Evolutionary conservation across 805 yeast species (phyloP).

Genomic region (Kurtzmaniella cleridarum): DNA sequence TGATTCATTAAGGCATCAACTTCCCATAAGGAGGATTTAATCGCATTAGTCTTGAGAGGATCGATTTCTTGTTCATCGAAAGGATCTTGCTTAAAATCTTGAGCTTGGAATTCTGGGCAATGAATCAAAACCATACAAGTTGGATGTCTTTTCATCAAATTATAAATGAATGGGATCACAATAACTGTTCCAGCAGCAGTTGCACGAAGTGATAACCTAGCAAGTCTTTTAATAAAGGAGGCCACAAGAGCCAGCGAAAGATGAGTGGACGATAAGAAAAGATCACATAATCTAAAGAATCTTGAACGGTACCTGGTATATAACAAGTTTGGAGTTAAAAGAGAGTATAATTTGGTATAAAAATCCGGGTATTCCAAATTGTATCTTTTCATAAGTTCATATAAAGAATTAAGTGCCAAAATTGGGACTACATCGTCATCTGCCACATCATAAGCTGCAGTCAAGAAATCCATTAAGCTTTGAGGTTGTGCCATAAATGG

Average conservation of each 20-base stretch:
- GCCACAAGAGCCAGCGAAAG: constrained; percentile 79
- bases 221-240: constrained; percentile 78
- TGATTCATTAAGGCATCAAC: constrained; percentile 72
- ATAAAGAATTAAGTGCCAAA: constrained; percentile 80
- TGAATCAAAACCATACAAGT: constrained; percentile 89
- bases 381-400: constrained; percentile 72
- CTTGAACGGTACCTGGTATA: constrained; percentile 80
- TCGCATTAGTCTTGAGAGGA: constrained; percentile 75
- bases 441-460: constrained; percentile 66
- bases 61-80: constrained; percentile 58
- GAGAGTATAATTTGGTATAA: constrained; percentile 72
- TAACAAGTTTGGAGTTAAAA: constrained; percentile 69
- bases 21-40: constrained; percentile 91
- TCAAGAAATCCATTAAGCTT: constrained; percentile 85
- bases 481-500: constrained; percentile 80
- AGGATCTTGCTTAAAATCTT: constrained; percentile 48
- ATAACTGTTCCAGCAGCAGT: constrained; percentile 88
- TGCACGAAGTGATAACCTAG: constrained; percentile 67
- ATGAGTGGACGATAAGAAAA: constrained; percentile 84
- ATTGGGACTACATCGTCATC: constrained; percentile 54
- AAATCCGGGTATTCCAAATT: constrained; percentile 92
- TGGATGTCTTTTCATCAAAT: constrained; percentile 85
- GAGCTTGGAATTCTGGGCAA: constrained; percentile 25
- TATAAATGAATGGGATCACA: constrained; percentile 86
- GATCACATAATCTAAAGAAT: constrained; percentile 79